phyloP scores from a whole-genome alignment of 2,329 filamentous ascomycete genomes.

The Arthrobotrys conoides region DNA sequence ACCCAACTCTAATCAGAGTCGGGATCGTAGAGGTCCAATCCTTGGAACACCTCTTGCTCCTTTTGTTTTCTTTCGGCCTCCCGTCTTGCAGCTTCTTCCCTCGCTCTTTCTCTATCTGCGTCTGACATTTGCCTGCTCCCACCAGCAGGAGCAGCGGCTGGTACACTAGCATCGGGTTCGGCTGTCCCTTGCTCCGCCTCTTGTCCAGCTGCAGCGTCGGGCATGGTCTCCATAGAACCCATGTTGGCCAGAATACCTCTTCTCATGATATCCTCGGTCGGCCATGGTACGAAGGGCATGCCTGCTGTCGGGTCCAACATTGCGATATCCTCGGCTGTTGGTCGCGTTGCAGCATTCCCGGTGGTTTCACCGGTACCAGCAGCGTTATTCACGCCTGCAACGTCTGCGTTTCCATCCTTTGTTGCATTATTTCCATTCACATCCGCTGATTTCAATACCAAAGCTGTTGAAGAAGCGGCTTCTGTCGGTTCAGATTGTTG shows the following conservation, averaged over 20 bases:
- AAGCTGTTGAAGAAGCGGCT: neutral
- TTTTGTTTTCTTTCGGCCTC: slow-evolving; percentile 66
- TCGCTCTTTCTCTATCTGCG: slow-evolving; percentile 65
- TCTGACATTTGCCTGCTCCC: slow-evolving; percentile 65
- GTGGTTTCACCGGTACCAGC: slow-evolving; percentile 51
- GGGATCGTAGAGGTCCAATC: slow-evolving; percentile 67
- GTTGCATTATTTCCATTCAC: slow-evolving; percentile 17
- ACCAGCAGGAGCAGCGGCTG: slow-evolving; percentile 62
- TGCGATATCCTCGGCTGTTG: slow-evolving; percentile 66
- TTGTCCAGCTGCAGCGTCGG: slow-evolving; percentile 74
- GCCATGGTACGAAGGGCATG: slow-evolving; percentile 81
- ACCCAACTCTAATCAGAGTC: slow-evolving; percentile 66
- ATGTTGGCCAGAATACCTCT: slow-evolving; percentile 77
- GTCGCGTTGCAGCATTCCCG: slow-evolving; percentile 60
- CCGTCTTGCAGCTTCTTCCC: slow-evolving; percentile 61
- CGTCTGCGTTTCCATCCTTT: neutral
- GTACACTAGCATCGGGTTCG: slow-evolving; percentile 53
- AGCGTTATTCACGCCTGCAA: neutral
- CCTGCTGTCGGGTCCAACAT: slow-evolving; percentile 72
- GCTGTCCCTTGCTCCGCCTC: slow-evolving; percentile 67
- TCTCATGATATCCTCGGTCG: slow-evolving; percentile 78
- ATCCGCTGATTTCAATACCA: slow-evolving; percentile 43
- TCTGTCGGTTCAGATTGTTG: slow-evolving; percentile 63
- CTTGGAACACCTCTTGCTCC: slow-evolving; percentile 66
- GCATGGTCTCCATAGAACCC: slow-evolving; percentile 64